Evolutionary conservation across 306 rosid genomes (phyloP).

Genomic region (Glycyrrhiza uralensis): DNA sequence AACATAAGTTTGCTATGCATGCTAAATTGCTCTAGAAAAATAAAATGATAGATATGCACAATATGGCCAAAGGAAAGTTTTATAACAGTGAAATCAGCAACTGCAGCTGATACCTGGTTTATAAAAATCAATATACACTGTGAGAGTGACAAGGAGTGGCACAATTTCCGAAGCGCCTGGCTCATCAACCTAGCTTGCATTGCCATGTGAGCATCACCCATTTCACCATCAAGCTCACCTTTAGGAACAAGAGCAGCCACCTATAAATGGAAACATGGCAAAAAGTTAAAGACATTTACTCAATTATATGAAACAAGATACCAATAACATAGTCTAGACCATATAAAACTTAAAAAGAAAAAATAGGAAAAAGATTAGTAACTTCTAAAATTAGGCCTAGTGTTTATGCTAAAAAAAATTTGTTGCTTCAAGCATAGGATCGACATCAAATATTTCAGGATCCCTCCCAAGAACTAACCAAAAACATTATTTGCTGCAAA

Average conservation of each 20-base stretch:
- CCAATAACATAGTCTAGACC: not conserved
- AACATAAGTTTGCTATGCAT: not conserved
- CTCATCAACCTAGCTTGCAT: constrained; percentile 99
- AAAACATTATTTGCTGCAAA: not conserved
- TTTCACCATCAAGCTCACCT: constrained; percentile 91
- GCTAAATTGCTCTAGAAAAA: not conserved
- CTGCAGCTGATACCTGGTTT: constrained; percentile 67
- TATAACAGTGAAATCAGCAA: constrained; percentile 8
- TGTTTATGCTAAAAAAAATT: not conserved
- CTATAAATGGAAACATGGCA: constrained; percentile 41
- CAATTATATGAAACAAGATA: constrained; percentile 14
- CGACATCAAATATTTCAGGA: constrained; percentile 10
- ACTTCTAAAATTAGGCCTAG: not conserved
- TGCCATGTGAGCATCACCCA: constrained; percentile 99
- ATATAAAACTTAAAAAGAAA: not conserved
- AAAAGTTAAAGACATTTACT: not conserved
- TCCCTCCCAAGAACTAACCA: not conserved
- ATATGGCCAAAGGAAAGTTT: not conserved
- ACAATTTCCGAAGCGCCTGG: constrained; percentile 87
- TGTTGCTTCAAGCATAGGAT: not conserved
- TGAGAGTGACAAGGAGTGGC: constrained; percentile 84
- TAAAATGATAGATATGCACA: not conserved
- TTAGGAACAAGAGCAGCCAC: constrained; percentile 97
- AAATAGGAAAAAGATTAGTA: not conserved
- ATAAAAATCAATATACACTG: constrained; percentile 73